Evolutionary conservation across 2,329 filamentous ascomycete genomes (phyloP).

Genomic region (Eutypella sp.): DNA sequence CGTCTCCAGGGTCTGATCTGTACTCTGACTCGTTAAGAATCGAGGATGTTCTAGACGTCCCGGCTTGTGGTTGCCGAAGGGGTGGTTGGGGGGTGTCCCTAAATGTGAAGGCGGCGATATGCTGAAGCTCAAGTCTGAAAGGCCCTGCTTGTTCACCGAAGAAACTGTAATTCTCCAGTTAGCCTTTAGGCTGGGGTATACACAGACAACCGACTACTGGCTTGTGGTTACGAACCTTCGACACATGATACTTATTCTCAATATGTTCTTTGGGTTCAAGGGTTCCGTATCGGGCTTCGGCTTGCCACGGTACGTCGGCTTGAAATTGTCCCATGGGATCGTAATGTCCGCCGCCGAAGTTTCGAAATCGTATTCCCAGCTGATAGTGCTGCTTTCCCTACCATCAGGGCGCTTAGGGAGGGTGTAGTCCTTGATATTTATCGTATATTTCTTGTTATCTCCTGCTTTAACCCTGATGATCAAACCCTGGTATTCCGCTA

Average conservation of each 20-base stretch:
- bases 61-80: neutral
- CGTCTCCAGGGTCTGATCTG: neutral
- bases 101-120: constrained; percentile 42
- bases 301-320: constrained; percentile 68
- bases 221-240: constrained; percentile 59
- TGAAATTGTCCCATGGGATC: constrained; percentile 61
- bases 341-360: constrained; percentile 38
- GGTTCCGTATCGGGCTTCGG: constrained; percentile 54
- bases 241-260: constrained; percentile 72
- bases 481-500: constrained; percentile 59
- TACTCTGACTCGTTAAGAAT: neutral
- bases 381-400: constrained; percentile 65
- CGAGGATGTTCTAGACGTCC: neutral
- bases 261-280: constrained; percentile 56
- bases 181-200: constrained; percentile 9
- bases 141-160: constrained; percentile 69
- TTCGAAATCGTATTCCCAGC: constrained; percentile 69
- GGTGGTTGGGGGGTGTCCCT: neutral
- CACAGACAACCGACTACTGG: neutral
- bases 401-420: constrained; percentile 55
- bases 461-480: constrained; percentile 45
- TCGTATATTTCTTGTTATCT: constrained; percentile 66
- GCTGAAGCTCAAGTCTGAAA: constrained; percentile 54
- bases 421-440: constrained; percentile 69
- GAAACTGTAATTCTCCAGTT: constrained; percentile 48